Evolutionary conservation across 176 grass and related monocot genomes (phyloP), one percentile per base, ranked within the genome.

Genomic region (Eleusine coracana): DNA sequence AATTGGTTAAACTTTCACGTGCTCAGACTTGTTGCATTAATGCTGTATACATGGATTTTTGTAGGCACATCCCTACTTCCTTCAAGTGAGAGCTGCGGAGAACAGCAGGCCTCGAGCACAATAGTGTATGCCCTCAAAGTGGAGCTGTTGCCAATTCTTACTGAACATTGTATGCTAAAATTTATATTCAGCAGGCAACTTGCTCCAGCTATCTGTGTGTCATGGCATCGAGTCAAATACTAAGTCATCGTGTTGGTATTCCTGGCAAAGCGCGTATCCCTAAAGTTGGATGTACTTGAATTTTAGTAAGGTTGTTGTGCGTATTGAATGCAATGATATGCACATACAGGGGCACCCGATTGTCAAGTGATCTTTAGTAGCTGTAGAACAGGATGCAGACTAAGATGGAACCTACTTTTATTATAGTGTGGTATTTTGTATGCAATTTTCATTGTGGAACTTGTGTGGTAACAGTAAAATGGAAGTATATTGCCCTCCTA

Each of bases 1-100:
- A 21, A 63, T 64, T 27, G 17, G 21, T 66, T 45, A 65, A 41
- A 41, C 78, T 46, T 46, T 46, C 2, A 45, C 42, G 25, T 25
- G 40, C 41, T 61, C 41, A 6, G 7, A 29, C 55, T 73, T 60
- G 14, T 63, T 74, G 73, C 20, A 70, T 16, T 85, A 65, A 79
- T 78, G 38, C 9, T 58, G 31, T 2, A 50, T 28, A 45, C 18
- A 25, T 84, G 63, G 27, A 75, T 72, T 34, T 28, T 44, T 88
- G 71, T 78, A 96, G 97, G 93, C 87, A 68, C 97, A 99, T 73
- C 85, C 93, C 0, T 99, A 99, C 65, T 99, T 99, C 17, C 40
- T 86, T 77, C 97, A 89, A 85, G 96, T 99, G n/a, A 91, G 88
- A 83, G 93, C 93, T 23, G 97, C 87, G 5, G 97, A 99, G 77